A percentile compares a stretch with the other conserved stretches of the same genome.
These are phyloP conservation scores for Starmerella lactis-condensi DNA, from an alignment of 805 yeast genomes.

Conservation along the genomic window DNA sequence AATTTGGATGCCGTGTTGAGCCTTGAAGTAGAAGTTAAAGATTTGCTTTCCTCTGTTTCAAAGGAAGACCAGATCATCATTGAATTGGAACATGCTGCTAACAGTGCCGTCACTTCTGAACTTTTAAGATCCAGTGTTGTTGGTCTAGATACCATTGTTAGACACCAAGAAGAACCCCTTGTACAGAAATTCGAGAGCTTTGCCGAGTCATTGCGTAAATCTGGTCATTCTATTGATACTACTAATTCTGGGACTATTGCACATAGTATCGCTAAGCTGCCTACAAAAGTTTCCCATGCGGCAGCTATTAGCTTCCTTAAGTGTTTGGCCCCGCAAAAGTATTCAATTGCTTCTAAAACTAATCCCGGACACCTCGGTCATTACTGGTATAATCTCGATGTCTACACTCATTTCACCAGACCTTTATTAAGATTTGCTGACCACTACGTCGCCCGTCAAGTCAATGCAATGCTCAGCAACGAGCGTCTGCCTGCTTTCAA, in stretches of 20 bases:
- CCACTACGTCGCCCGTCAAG: constrained; percentile 77
- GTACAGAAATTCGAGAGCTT: constrained; percentile 63
- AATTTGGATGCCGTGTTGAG: constrained; percentile 8
- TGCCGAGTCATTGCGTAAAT: constrained; percentile 43
- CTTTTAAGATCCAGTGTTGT: constrained; percentile 39
- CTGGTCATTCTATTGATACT: constrained; percentile 44
- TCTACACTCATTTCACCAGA: constrained; percentile 84
- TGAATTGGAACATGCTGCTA: constrained; percentile 66
- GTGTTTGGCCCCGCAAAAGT: constrained; percentile 69
- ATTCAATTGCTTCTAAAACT: constrained; percentile 71
- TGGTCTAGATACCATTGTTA: constrained; percentile 65
- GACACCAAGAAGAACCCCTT: constrained; percentile 77
- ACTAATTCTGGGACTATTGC: constrained; percentile 53
- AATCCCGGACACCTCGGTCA: constrained; percentile 65
- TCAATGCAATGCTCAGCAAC: constrained; percentile 43
- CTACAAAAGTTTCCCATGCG: constrained; percentile 48
- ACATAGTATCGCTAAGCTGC: constrained; percentile 45
- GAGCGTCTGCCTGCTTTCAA: neutral
- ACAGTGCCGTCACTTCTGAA: constrained; percentile 68
- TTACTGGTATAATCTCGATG: constrained; percentile 62
- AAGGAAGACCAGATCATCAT: constrained; percentile 36
- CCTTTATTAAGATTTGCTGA: constrained; percentile 89
- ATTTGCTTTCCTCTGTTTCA: constrained; percentile 8
- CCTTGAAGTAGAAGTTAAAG: constrained; percentile 10
- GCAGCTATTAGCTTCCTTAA: constrained; percentile 65